Base-by-base conservation (phyloP, 2,329 filamentous ascomycete species). In the Verticillium albo-atrum region DNA sequence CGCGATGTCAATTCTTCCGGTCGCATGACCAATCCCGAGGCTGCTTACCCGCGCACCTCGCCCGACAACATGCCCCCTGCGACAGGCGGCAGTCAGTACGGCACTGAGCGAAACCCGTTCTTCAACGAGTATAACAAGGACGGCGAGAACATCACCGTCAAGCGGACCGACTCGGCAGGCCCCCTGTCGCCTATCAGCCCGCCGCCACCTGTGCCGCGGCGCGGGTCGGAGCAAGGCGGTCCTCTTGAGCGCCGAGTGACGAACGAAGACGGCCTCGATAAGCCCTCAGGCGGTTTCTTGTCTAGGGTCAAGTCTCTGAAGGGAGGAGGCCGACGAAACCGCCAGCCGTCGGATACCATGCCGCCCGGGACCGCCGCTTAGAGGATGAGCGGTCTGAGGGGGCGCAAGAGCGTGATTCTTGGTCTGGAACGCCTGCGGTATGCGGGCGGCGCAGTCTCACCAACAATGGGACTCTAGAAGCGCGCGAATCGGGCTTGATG, bases 301-400 rank as follows among this genome's bases (percentile, higher is more conserved):
- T 90, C 85, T 57, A 85, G 91, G 58, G 91, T 95, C 77, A 92
- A 91, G 82, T 92, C 89, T 74, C 76, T 95, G 74, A 93, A 91
- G 78, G 88, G 89, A 56, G 85, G 86, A 32, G n/a, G n/a, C n/a
- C 82, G 87, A 64, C 70, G 72, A 55, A 59, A 58, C 54, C 65
- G 65, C 72, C 68, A 58, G 67, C 58, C 58, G 57, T 63, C 62
- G 12, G 64, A 66, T 30, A 55, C 55, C 1, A 58, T 62, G 55
- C 57, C 58, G 53, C 63, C 74, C 58, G 76, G 77, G 61, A 76
- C 75, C 55, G 76, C 75, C 58, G 74, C 74, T 60, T 78, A 77
- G 70, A 66, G 67, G 68, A 66, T 5, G 23, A 20, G 42, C 14
- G 3, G n/a, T 23, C 7, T 23, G 20, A 47, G 6, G 42, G 42